Percentiles rank a stretch among this genome's conserved stretches.
Conservation (phyloP, 257 asterid species). For the Ligustrum vulgare region DNA sequence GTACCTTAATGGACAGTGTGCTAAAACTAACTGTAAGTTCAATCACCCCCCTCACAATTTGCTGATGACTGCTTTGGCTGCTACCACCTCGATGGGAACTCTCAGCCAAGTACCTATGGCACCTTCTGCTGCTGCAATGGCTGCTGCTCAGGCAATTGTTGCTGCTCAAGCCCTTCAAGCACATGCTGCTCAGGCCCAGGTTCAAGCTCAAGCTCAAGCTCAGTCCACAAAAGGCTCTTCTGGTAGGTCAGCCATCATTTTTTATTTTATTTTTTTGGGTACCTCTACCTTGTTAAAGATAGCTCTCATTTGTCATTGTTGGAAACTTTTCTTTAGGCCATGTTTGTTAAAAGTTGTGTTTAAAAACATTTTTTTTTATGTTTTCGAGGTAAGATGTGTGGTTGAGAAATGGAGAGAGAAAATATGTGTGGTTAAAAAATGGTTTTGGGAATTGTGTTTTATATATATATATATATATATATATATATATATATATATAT, state of each 20-base stretch:
- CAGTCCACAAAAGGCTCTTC: conserved; percentile 57
- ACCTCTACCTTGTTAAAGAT: conserved; percentile 15
- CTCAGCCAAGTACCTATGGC: conserved; percentile 96
- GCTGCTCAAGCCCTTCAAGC: conserved; percentile 99
- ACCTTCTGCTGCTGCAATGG: conserved; percentile 99
- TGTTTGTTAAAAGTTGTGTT: too few relatives aligned
- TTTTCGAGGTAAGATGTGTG: too few relatives aligned
- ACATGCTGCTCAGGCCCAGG: conserved; percentile 73
- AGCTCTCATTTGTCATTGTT: background rate
- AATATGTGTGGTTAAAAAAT: too few relatives aligned
- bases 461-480: too few relatives aligned
- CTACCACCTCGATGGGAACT: conserved; percentile 74
- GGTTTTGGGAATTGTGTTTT: too few relatives aligned
- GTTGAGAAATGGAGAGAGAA: too few relatives aligned
- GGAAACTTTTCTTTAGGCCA: conserved; percentile 18
- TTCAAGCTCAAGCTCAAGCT: conserved; percentile 62
- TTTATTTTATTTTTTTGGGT: background rate
- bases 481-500: too few relatives aligned
- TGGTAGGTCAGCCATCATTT: conserved; percentile 40
- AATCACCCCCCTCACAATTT: conserved; percentile 90
- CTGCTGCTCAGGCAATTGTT: conserved; percentile 99
- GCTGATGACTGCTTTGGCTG: conserved; percentile 81
- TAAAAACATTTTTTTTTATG: too few relatives aligned
- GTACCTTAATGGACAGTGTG: conserved; percentile 82
- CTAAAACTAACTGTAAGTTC: conserved; percentile 75